A percentile compares a stretch with the other conserved stretches of the same genome.
Conservation (phyloP, 768 basidiomycete genomes). For the Tricholoma terreum region DNA sequence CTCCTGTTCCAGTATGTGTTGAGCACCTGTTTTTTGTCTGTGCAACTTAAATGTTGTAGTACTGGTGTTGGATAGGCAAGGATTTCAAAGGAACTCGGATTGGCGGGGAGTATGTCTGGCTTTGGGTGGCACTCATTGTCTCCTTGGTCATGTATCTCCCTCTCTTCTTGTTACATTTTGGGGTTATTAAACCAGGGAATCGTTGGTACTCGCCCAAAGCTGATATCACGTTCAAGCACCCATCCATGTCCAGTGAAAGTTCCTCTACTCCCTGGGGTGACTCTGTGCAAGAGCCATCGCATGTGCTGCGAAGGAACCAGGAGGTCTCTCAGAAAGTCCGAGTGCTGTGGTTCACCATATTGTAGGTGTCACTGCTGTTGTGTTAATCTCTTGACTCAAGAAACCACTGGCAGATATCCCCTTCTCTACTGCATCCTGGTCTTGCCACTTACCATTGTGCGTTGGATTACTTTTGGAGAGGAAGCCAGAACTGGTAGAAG, state of each 20-base stretch:
- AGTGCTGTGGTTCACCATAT: too few relatives aligned
- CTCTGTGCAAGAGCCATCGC: too few relatives aligned
- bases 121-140: constrained; percentile 36
- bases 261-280: too few relatives aligned
- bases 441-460: neutral
- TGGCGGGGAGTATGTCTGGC: constrained; percentile 44
- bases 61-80: constrained; percentile 45
- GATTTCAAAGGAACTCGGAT: constrained; percentile 28
- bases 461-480: too few relatives aligned
- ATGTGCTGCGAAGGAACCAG: neutral
- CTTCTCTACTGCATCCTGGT: neutral
- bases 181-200: neutral
- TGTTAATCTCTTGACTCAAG: neutral
- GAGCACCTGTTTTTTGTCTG: neutral
- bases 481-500: too few relatives aligned
- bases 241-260: too few relatives aligned
- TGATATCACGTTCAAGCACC: neutral
- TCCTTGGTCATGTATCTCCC: constrained; percentile 29
- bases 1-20: constrained; percentile 34
- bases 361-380: too few relatives aligned
- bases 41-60: constrained; percentile 11
- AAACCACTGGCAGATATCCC: neutral
- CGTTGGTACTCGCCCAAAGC: neutral
- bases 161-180: neutral
- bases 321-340: neutral